A percentile compares a stretch with the other conserved stretches of the same genome.
Evolutionary conservation across 164 flowering plant genomes (phyloP).

Genomic region (Vitis rotundifolia): DNA sequence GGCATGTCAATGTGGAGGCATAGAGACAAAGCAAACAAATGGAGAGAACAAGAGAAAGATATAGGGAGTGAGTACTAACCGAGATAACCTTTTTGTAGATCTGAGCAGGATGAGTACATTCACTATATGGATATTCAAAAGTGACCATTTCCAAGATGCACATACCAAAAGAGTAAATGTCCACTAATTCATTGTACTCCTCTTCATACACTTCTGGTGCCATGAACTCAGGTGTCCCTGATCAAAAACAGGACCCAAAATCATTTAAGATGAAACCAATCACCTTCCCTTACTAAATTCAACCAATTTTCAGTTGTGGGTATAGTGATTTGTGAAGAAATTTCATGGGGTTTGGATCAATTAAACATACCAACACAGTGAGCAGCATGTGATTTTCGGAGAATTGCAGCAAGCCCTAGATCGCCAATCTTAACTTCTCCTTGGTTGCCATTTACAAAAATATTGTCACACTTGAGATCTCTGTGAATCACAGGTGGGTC

Average conservation of each 20-base stretch:
- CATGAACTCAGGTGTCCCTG: conserved; percentile 71
- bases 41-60: neutral
- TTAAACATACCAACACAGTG: conserved; percentile 62
- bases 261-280: too few species aligned
- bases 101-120: conserved; percentile 68
- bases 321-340: neutral
- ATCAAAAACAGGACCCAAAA: neutral
- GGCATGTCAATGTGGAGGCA: neutral
- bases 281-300: too few species aligned
- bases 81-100: conserved; percentile 69
- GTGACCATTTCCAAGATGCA: conserved; percentile 73
- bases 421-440: conserved; percentile 73
- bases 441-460: conserved; percentile 68
- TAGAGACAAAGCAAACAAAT: neutral
- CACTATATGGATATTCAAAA: conserved; percentile 70
- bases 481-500: conserved; percentile 70
- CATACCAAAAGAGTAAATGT: conserved; percentile 75
- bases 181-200: conserved; percentile 65
- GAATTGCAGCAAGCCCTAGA: conserved; percentile 65
- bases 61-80: conserved; percentile 29
- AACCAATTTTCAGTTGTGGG: neutral
- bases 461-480: conserved; percentile 75
- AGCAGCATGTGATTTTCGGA: conserved; percentile 58
- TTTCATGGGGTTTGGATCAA: neutral
- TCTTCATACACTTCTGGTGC: conserved; percentile 69